Evolutionary conservation across 2,329 filamentous ascomycete species (phyloP).

Genomic region (Colletotrichum sp.): DNA sequence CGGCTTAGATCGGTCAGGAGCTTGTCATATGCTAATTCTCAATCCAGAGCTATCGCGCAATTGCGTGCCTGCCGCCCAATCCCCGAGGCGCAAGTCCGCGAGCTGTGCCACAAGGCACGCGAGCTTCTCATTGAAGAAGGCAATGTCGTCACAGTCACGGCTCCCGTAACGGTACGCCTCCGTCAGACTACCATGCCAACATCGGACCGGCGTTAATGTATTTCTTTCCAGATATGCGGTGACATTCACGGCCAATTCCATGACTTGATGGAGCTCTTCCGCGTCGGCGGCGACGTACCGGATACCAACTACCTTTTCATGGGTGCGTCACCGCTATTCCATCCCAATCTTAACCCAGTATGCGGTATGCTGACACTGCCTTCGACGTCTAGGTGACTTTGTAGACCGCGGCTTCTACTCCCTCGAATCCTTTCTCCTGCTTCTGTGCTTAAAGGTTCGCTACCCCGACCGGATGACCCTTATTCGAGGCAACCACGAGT

Average conservation of each 20-base stretch:
- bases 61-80: slow-evolving; percentile 95
- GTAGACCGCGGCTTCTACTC: slow-evolving; percentile 99
- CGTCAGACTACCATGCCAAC: background rate
- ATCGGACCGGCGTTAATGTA: background rate
- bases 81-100: slow-evolving; percentile 91
- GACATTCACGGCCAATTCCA: slow-evolving; percentile 98
- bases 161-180: slow-evolving; percentile 81
- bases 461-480: slow-evolving; percentile 97
- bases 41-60: slow-evolving; percentile 84
- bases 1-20: background rate
- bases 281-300: slow-evolving; percentile 90
- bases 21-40: slow-evolving; percentile 6
- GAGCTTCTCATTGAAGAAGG: slow-evolving; percentile 97
- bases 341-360: background rate
- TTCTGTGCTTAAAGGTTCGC: slow-evolving; percentile 94
- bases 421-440: slow-evolving; percentile 92
- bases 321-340: slow-evolving; percentile 58
- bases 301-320: slow-evolving; percentile 98
- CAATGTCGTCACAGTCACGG: slow-evolving; percentile 94
- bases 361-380: background rate
- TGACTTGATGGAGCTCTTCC: slow-evolving; percentile 95
- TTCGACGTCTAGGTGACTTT: slow-evolving; percentile 73
- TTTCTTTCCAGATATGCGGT: slow-evolving; percentile 76
- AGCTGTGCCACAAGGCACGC: slow-evolving; percentile 95
- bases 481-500: slow-evolving; percentile 95